Evolutionary conservation across 371 early-diverging fungal genomes (phyloP).

Genomic region (Zychaea mexicana): DNA sequence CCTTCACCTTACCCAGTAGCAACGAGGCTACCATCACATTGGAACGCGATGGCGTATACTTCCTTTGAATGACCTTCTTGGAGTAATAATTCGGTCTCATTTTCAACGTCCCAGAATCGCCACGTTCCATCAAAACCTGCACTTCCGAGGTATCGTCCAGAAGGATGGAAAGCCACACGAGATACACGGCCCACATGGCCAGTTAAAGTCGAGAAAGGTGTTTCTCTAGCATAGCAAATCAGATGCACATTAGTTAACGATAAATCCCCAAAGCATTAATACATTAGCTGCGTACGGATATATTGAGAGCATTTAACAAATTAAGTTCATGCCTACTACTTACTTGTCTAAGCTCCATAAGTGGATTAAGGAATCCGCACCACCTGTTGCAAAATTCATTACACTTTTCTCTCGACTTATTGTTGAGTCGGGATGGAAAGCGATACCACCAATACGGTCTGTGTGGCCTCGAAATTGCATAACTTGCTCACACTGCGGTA

Average conservation of each 20-base stretch:
- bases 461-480: conserved; percentile 75
- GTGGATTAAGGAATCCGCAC: conserved; percentile 74
- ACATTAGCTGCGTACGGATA: too few species aligned
- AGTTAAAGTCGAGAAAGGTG: conserved; percentile 75
- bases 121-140: conserved; percentile 92
- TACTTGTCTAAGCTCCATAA: conserved; percentile 83
- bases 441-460: conserved; percentile 88
- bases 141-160: conserved; percentile 85
- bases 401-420: conserved; percentile 56
- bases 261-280: too few species aligned
- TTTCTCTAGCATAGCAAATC: conserved; percentile 52
- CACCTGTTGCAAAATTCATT: conserved; percentile 83
- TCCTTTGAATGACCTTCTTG: conserved; percentile 95
- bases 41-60: conserved; percentile 90
- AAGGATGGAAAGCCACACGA: conserved; percentile 91
- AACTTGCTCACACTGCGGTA: conserved; percentile 70
- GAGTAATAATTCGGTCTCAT: conserved; percentile 73
- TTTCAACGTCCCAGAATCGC: conserved; percentile 93
- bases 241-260: too few species aligned
- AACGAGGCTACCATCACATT: conserved; percentile 88
- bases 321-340: not conserved
- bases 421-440: conserved; percentile 87
- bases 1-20: conserved; percentile 94
- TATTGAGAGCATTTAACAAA: too few species aligned
- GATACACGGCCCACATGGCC: conserved; percentile 88